Evolutionary conservation across 805 yeast species (phyloP).

Genomic region (Grigorovia yakushimaensis): DNA sequence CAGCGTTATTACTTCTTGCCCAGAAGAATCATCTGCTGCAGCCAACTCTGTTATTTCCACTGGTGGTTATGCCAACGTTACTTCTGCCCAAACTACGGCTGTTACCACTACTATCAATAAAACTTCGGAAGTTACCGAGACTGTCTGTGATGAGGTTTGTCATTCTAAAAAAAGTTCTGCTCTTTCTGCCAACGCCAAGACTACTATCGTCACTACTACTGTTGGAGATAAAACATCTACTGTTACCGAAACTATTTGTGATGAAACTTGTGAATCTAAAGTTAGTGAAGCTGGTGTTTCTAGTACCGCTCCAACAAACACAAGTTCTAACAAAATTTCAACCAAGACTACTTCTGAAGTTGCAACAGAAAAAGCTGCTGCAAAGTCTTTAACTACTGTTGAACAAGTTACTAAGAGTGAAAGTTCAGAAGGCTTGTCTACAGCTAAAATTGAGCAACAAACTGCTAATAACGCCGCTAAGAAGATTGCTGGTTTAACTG

Average conservation of each 20-base stretch:
- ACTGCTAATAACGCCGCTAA: constrained; percentile 9
- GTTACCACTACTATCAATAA: background rate
- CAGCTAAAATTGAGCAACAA: constrained; percentile 5
- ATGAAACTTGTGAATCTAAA: constrained; percentile 9
- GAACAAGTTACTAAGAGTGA: constrained; percentile 4
- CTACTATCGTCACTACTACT: constrained; percentile 1
- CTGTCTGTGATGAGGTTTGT: background rate
- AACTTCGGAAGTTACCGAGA: background rate
- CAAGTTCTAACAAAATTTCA: background rate
- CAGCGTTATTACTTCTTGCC: constrained; percentile 3
- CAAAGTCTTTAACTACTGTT: background rate
- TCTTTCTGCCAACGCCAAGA: background rate
- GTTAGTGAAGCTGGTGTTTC: constrained; percentile 6
- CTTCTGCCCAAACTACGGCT: constrained; percentile 1
- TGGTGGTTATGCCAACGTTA: too few relatives aligned
- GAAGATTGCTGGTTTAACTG: constrained; percentile 8
- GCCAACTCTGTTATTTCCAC: background rate
- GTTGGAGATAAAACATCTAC: background rate
- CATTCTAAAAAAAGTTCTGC: background rate
- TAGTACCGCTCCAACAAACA: background rate
- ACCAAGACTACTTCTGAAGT: background rate
- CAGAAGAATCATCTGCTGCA: constrained; percentile 3
- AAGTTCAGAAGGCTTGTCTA: background rate
- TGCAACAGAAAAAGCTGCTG: background rate
- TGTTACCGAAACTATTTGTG: constrained; percentile 9